Base-by-base conservation (phyloP, 768 basidiomycete genomes). In the Lactifluus volemus region DNA sequence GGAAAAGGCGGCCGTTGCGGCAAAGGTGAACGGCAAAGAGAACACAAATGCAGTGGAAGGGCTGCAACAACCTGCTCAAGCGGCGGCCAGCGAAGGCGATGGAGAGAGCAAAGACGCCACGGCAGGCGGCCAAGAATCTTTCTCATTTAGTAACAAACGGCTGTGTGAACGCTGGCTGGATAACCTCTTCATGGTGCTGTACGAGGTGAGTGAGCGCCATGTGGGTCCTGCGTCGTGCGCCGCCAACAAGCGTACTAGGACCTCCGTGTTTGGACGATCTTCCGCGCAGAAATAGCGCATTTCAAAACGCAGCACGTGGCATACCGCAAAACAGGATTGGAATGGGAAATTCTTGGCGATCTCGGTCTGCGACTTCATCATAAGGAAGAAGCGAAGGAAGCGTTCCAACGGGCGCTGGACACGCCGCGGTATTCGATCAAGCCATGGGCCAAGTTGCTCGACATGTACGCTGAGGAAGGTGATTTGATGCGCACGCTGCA, bases 271-370 rank as follows among this genome's bases (percentile, higher is more conserved):
- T 98, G 96, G 88, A 99, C 97, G 1, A 98, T 99, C 68, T 99
- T 96, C 84, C 83, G 97, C 25, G 96, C 97, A 2, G 97, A 98
- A 70, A 90, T 98, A 11, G 94, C 95, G 0, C 97, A 99, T 71
- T 99, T 97, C 82, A 98, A 97, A 71, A 95, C 93, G 3, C 96
- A 98, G 72, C 95, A 97, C 65, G 89, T 98, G 59, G 94, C 95
- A 0, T 99, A 99, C 71, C 85, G 93, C 61, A 98, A 98, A 77
- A 98, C 96, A 0, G 93, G 91, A 0, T 74, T 92, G 19, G 97
- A 99, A 73, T 99, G 97, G 96, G 97, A 98, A 75, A 96, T 98
- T 49, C 78, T 99, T 25, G 97, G 96, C 9, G 97, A 98, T 69
- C 76, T 99, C 21, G 97, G 95, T 8, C 68, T 88, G 49, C 85